These are phyloP conservation scores for Clarireedia monteithiana DNA, from an alignment of 2,329 filamentous ascomycete species.

Conservation along the genomic window DNA sequence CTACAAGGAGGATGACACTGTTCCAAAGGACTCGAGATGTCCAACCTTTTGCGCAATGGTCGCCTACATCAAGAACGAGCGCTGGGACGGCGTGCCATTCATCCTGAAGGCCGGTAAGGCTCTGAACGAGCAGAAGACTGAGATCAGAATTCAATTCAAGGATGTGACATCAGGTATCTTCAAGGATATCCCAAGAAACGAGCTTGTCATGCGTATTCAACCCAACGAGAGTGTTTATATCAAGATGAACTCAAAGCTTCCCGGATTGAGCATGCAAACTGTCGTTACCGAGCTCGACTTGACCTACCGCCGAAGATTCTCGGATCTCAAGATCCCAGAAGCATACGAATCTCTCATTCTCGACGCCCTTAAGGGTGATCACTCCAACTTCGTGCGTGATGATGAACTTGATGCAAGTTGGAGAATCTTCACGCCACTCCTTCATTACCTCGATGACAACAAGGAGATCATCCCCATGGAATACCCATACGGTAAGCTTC, in stretches of 20 bases:
- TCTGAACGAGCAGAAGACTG: slow-evolving; percentile 98
- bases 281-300: slow-evolving; percentile 97
- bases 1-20: slow-evolving; percentile 98
- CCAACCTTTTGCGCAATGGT: slow-evolving; percentile 97
- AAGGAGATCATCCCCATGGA: slow-evolving; percentile 99
- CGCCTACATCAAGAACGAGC: slow-evolving; percentile 98
- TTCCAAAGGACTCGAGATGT: slow-evolving; percentile 94
- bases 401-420: slow-evolving; percentile 96
- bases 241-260: slow-evolving; percentile 99
- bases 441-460: slow-evolving; percentile 98
- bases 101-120: slow-evolving; percentile 99
- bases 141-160: slow-evolving; percentile 98
- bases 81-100: slow-evolving; percentile 98
- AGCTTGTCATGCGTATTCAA: slow-evolving; percentile 98
- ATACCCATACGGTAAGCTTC: slow-evolving; percentile 87
- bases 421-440: slow-evolving; percentile 95
- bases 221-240: slow-evolving; percentile 99
- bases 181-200: slow-evolving; percentile 98
- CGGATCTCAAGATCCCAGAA: slow-evolving; percentile 98
- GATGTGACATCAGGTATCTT: slow-evolving; percentile 99
- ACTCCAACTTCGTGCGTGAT: slow-evolving; percentile 98
- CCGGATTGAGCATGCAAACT: slow-evolving; percentile 97
- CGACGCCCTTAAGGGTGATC: slow-evolving; percentile 95
- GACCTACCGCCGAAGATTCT: slow-evolving; percentile 96
- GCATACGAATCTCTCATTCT: slow-evolving; percentile 97